These are phyloP conservation scores for Paecilomyces niveus DNA, from an alignment of 2,329 filamentous ascomycete species.

Conservation along the genomic window DNA sequence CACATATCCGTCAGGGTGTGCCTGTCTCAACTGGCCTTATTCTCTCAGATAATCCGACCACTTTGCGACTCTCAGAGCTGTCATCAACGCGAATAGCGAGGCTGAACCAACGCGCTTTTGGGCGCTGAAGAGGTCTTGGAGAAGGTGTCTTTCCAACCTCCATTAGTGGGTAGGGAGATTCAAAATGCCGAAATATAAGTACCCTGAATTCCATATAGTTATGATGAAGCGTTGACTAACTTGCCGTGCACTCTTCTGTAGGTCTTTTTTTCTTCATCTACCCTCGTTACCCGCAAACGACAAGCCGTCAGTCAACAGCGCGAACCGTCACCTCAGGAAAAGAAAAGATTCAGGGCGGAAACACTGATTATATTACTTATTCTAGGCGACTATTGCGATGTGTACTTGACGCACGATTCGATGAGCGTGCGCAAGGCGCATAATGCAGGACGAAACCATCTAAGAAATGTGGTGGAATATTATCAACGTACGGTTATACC, in stretches of 20 bases:
- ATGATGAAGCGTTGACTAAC: slow-evolving; percentile 26
- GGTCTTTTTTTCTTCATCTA: slow-evolving; percentile 21
- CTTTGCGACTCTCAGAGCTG: neutral
- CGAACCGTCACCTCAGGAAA: slow-evolving; percentile 5
- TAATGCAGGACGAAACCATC: slow-evolving; percentile 91
- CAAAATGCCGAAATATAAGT: slow-evolving; percentile 86
- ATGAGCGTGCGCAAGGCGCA: slow-evolving; percentile 99
- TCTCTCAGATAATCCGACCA: neutral
- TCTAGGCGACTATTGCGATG: slow-evolving; percentile 92
- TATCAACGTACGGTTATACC: slow-evolving; percentile 67
- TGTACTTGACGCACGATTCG: slow-evolving; percentile 98
- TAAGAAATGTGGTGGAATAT: slow-evolving; percentile 96
- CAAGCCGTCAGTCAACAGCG: slow-evolving; percentile 5
- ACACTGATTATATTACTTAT: slow-evolving; percentile 16
- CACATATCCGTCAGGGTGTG: neutral
- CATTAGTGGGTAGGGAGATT: neutral
- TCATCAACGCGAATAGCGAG: neutral
- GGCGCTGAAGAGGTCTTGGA: neutral
- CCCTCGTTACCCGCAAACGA: neutral
- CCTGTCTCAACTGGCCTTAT: neutral
- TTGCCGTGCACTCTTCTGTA: slow-evolving; percentile 61
- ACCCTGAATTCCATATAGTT: slow-evolving; percentile 5
- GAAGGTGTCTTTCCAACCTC: neutral
- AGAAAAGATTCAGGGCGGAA: slow-evolving; percentile 2
- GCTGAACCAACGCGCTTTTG: neutral